phyloP scores from a whole-genome alignment of 805 yeast genomes.

The Teunomyces stri region DNA sequence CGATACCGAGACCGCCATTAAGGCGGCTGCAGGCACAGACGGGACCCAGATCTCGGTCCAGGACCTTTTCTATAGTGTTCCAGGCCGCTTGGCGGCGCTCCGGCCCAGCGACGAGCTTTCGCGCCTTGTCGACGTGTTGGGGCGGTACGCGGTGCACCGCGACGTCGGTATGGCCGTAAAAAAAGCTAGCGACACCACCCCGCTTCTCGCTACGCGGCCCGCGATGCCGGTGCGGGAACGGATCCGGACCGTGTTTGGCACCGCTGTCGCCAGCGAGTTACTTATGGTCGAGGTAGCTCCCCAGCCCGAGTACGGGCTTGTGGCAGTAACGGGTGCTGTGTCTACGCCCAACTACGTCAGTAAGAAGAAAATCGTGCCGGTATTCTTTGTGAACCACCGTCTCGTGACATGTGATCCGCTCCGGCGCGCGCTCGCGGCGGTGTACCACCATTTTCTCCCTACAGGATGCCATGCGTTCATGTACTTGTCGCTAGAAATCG shows the following conservation, averaged over 20 bases:
- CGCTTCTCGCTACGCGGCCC: slow-evolving; percentile 58
- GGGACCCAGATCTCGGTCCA: slow-evolving; percentile 88
- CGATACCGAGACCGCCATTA: slow-evolving; percentile 43
- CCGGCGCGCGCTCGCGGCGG: slow-evolving; percentile 59
- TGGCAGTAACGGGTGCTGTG: slow-evolving; percentile 54
- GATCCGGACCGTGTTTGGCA: slow-evolving; percentile 71
- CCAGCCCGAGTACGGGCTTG: slow-evolving; percentile 43
- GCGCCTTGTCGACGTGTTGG: slow-evolving; percentile 77
- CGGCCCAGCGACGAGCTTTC: slow-evolving; percentile 71
- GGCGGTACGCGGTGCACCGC: slow-evolving; percentile 78
- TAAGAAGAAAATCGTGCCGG: slow-evolving; percentile 64
- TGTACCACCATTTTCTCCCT: slow-evolving; percentile 68
- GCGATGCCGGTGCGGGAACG: slow-evolving; percentile 56
- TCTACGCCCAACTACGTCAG: slow-evolving; percentile 69
- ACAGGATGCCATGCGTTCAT: slow-evolving; percentile 74
- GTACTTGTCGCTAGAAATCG: slow-evolving; percentile 66
- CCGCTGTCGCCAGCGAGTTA: slow-evolving; percentile 62
- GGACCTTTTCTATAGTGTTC: slow-evolving; percentile 85
- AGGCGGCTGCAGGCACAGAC: slow-evolving; percentile 77
- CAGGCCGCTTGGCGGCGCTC: slow-evolving; percentile 70
- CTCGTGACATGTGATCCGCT: slow-evolving; percentile 82
- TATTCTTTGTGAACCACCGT: slow-evolving; percentile 83
- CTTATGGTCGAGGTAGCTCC: slow-evolving; percentile 42
- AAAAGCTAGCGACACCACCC: slow-evolving; percentile 72
- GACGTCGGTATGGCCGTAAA: slow-evolving; percentile 76